A percentile compares a stretch with the other conserved stretches of the same genome.
These are phyloP conservation scores for Penicillium cinerascens DNA, from an alignment of 495 filamentous ascomycete genomes.

Conservation along the genomic window DNA sequence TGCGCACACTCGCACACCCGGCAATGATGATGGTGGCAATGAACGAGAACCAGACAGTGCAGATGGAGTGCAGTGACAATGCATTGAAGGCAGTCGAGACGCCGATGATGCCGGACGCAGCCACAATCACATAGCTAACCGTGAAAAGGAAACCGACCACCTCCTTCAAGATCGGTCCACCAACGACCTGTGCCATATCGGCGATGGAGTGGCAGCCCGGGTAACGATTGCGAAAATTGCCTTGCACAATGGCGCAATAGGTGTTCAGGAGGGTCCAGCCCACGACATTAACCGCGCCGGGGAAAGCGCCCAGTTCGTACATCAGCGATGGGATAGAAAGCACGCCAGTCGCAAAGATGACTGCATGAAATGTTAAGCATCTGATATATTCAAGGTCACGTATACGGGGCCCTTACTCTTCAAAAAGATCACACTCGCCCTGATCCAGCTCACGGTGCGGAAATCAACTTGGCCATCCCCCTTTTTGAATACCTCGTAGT, in stretches of 20 bases:
- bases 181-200: conserved; percentile 65
- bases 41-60: conserved; percentile 43
- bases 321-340: conserved; percentile 60
- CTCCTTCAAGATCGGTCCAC: conserved; percentile 48
- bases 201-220: conserved; percentile 53
- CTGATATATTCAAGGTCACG: neutral
- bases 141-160: conserved; percentile 45
- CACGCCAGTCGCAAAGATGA: conserved; percentile 55
- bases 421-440: conserved; percentile 54
- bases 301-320: conserved; percentile 60
- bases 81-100: conserved; percentile 51
- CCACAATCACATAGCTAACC: conserved; percentile 44
- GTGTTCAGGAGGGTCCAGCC: conserved; percentile 62
- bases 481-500: conserved; percentile 51
- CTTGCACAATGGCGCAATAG: conserved; percentile 34
- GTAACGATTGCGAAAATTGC: conserved; percentile 34
- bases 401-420: conserved; percentile 32
- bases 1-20: conserved; percentile 36
- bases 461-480: conserved; percentile 50
- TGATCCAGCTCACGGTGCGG: conserved; percentile 55
- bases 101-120: conserved; percentile 47
- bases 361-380: neutral
- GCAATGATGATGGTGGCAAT: conserved; percentile 64
- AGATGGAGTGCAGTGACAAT: conserved; percentile 44
- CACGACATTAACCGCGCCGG: conserved; percentile 53